Conservation (phyloP, 2,329 filamentous ascomycete species). For the Ceratocystis albifundus region DNA sequence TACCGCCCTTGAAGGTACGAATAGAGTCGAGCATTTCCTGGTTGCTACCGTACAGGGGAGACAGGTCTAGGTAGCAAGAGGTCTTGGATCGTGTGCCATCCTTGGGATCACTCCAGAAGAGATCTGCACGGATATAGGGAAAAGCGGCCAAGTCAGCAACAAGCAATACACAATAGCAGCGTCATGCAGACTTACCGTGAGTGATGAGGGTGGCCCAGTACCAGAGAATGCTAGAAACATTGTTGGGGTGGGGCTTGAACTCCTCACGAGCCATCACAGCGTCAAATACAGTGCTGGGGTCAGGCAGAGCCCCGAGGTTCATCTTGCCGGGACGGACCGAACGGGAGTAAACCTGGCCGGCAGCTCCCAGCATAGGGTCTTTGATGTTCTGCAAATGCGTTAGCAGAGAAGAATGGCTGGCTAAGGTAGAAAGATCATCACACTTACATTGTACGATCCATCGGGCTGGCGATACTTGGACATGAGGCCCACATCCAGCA, state of each 20-base stretch:
- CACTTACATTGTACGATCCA: conserved; percentile 52
- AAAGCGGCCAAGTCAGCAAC: not conserved
- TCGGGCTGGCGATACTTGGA: conserved; percentile 57
- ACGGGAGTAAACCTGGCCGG: conserved; percentile 55
- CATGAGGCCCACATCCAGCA: conserved; percentile 51
- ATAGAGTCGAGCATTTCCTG: conserved; percentile 54
- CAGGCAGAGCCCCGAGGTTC: conserved; percentile 54
- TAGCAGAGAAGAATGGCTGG: not conserved
- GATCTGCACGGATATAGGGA: conserved; percentile 33
- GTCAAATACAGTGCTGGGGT: conserved; percentile 53
- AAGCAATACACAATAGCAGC: not conserved
- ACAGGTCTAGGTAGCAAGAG: conserved; percentile 60
- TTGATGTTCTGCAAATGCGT: conserved; percentile 43
- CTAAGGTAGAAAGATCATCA: not conserved
- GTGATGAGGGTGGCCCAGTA: conserved; percentile 65
- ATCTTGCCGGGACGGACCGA: conserved; percentile 48
- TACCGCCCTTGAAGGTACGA: conserved; percentile 58
- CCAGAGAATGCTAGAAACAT: conserved; percentile 59
- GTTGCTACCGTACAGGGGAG: conserved; percentile 59
- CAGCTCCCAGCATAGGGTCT: conserved; percentile 54
- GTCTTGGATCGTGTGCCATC: conserved; percentile 53
- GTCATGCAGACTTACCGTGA: conserved; percentile 41
- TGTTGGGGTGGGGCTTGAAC: conserved; percentile 54
- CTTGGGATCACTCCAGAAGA: conserved; percentile 57
- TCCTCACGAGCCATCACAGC: conserved; percentile 43